Base-by-base conservation (phyloP, 116 monocot genomes). In the Trichopus zeylanicus region DNA sequence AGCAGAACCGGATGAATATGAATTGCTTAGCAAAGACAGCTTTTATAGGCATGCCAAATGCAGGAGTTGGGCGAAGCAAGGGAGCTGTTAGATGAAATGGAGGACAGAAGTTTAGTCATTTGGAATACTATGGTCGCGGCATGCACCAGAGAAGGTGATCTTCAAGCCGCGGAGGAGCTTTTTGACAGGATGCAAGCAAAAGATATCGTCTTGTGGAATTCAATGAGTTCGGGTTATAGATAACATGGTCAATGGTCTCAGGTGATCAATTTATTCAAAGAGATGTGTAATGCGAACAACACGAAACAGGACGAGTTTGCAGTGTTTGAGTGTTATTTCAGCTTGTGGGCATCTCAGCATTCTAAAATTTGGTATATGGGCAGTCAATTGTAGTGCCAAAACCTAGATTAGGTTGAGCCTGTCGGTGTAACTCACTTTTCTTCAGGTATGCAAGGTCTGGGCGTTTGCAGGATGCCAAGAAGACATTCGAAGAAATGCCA, bases 361-460 rank as follows among this genome's bases (percentile, higher is more conserved):
- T 26, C 42, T 70, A 11, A 66, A 71, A 48, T 67, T 61, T 46
- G 76, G 70, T 23, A 61, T 56, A 39, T 71, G 65, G 70, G 49
- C 27, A 2, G 39, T 61, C 11, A n/a, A 32, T 42, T 46, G 24
- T 15, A 63, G 67, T 12, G 32, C 32, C 5, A 30, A 47, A 55
- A 60, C 30, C 23, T 7, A 29, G 9, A 65, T 78, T 29, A 59
- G 54, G 26, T 58, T 34, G n/a, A 58, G 39, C 24, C 18, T 64
- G 1, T 78, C 78, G 53, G 6, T 28, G 55, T 27, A 78, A 78
- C 31, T 51, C 78, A 8, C 26, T 78, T 13, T 19, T 73, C 6
- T 73, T 73, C 65, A 73, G 73, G 73, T 65, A 73, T 53, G 61
- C 78, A 13, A 58, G 78, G 31, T 78, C 68, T 56, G 78, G 78